A percentile compares a stretch with the other conserved stretches of the same genome.
Conservation (phyloP, 2,329 filamentous ascomycete species). For the Pleoardoris graminearum region DNA sequence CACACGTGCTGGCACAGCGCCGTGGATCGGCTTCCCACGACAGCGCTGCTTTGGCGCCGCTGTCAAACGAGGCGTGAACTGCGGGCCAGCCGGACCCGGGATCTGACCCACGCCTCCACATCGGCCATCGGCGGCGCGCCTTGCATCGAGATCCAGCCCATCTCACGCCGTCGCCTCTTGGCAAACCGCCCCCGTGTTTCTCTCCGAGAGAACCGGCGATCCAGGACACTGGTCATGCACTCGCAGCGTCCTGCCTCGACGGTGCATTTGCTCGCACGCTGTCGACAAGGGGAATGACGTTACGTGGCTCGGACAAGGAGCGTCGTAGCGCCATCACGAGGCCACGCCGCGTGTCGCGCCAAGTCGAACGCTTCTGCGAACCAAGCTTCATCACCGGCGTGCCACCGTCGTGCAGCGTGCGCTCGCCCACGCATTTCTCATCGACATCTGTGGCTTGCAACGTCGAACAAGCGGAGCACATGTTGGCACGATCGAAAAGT, state of each 20-base stretch:
- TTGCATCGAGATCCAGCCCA: slow-evolving; percentile 13
- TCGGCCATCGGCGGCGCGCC: slow-evolving; percentile 10
- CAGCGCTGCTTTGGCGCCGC: slow-evolving; percentile 8
- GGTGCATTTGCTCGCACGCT: too few species aligned
- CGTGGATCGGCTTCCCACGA: neutral
- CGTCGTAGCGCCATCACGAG: neutral
- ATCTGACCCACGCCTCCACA: slow-evolving; percentile 14
- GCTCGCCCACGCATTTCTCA: neutral
- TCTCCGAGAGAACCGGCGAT: too few species aligned
- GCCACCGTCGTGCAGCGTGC: slow-evolving; percentile 13
- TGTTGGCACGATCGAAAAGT: slow-evolving; percentile 11
- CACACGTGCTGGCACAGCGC: neutral
- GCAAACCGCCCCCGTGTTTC: neutral
- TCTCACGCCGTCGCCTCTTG: slow-evolving; percentile 10
- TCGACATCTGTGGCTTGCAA: slow-evolving; percentile 32
- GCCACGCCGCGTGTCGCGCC: slow-evolving; percentile 14
- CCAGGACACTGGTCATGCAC: too few species aligned
- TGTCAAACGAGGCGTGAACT: slow-evolving; percentile 14
- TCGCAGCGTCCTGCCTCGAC: too few species aligned
- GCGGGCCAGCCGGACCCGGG: slow-evolving; percentile 12
- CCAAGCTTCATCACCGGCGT: slow-evolving; percentile 11
- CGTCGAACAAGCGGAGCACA: slow-evolving; percentile 30
- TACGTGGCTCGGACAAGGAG: neutral
- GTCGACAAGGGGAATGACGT: neutral
- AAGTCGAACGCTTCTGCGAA: neutral